Evolutionary conservation across 352 stramenopile genomes (phyloP).

Genomic region (Peronospora farinosa): DNA sequence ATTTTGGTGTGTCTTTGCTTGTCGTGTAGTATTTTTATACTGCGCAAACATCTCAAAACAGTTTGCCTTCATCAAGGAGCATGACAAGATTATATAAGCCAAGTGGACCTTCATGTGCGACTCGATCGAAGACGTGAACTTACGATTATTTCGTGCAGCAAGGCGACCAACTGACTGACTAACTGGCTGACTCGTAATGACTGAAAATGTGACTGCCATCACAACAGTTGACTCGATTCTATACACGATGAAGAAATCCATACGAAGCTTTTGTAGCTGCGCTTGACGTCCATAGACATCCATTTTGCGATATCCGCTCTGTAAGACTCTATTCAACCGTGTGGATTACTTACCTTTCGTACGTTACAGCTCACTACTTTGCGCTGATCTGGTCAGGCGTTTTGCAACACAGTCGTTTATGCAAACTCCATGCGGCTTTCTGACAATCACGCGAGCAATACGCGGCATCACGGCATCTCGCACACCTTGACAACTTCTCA

Average conservation of each 20-base stretch:
- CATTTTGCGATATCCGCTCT: no score
- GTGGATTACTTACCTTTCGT: slow-evolving; percentile 9
- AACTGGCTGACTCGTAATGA: neutral
- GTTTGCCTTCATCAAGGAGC: no score
- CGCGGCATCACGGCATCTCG: slow-evolving; percentile 54
- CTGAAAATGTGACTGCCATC: neutral
- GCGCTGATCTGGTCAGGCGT: slow-evolving; percentile 41
- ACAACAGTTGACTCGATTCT: neutral
- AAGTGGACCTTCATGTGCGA: no score
- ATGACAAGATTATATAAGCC: no score
- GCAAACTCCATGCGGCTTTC: slow-evolving; percentile 66
- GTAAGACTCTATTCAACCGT: neutral
- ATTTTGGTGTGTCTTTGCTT: neutral
- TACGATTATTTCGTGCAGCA: no score
- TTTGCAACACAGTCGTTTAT: slow-evolving; percentile 71
- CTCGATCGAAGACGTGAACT: no score
- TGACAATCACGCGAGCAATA: slow-evolving; percentile 85
- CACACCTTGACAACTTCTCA: slow-evolving; percentile 55
- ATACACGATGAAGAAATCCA: neutral
- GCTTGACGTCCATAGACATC: neutral
- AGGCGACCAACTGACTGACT: no score
- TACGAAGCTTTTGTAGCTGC: neutral
- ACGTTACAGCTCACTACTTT: slow-evolving; percentile 8
- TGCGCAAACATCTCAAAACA: no score
- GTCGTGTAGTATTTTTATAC: no score